Evolutionary conservation across 2,329 filamentous ascomycete genomes (phyloP), one percentile per base, ranked within the genome.

Genomic region (Botrytis paeoniae): DNA sequence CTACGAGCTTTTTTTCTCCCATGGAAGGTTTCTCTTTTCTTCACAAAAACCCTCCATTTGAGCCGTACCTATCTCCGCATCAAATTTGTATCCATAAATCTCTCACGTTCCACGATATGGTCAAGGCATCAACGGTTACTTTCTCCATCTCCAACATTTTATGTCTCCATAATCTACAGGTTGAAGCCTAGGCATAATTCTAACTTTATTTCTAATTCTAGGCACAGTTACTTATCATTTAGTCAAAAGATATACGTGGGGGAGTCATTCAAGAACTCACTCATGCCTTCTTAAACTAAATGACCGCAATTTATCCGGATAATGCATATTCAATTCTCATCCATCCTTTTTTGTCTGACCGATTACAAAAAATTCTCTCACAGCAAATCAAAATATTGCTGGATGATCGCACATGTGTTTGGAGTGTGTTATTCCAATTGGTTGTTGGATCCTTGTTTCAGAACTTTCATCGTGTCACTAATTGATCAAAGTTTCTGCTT

Each of bases 231-330:
- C 37, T 62, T 41, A 41, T 41, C 37, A 41, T 18, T 29, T 54
- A 54, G n/a, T 29, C n/a, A 18, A 8, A 6, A 6, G 25, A 29
- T 62, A 9, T 29, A n/a, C 60, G 60, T 41, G 60, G 37, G 60
- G 60, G 14, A 41, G 29, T 32, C 39, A 43, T 43, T 9, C 39
- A 43, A 20, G 7, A 1, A 29, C 37, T 63, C 37, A 41, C 25
- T n/a, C 16, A 41, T 63, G 35, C 25, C n/a, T 18, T 29, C n/a
- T 29, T 7, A 54, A 20, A 29, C 9, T 10, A 43, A 43, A 29
- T 57, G 65, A 41, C 65, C 54, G 14, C 29, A 32, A 37, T 70
- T 37, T 45, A 62, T 45, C 68, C 68, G 68, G 54, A 61, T 70
- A 16, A 62, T 43, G n/a, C 51, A 25, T 59, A 62, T n/a, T 48